Conservation (phyloP, 352 stramenopile species). For the Detonula confervacea region DNA sequence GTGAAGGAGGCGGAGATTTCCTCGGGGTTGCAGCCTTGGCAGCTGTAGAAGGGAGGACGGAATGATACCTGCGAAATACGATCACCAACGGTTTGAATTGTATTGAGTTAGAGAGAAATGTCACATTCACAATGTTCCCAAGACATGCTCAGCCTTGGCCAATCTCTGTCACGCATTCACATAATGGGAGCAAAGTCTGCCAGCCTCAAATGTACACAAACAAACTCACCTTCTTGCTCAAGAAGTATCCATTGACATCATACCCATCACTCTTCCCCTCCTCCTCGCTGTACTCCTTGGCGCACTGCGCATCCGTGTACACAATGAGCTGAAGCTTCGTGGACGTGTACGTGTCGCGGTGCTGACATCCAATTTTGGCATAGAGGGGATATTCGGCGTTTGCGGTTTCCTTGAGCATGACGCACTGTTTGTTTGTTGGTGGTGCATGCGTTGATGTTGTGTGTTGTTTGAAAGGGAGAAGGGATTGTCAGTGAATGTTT, state of each 20-base stretch:
- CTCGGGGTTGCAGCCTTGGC: constrained; percentile 59
- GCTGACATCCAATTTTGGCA: constrained; percentile 82
- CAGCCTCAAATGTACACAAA: too few relatives aligned
- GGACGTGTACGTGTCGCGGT: constrained; percentile 77
- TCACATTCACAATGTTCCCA: too few relatives aligned
- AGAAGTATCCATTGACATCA: constrained; percentile 64
- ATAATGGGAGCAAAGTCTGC: too few relatives aligned
- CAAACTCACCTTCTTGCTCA: constrained; percentile 63
- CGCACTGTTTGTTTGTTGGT: too few relatives aligned
- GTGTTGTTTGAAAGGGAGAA: too few relatives aligned
- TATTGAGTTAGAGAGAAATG: too few relatives aligned
- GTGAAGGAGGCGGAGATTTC: constrained; percentile 66
- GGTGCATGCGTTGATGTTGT: too few relatives aligned
- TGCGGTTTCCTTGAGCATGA: constrained; percentile 62
- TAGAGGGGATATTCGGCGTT: constrained; percentile 64
- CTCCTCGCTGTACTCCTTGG: constrained; percentile 40
- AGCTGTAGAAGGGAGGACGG: constrained; percentile 78
- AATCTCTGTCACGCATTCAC: too few relatives aligned
- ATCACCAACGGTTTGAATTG: too few relatives aligned
- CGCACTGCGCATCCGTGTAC: constrained; percentile 77
- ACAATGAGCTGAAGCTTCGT: constrained; percentile 78
- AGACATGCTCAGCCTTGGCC: too few relatives aligned
- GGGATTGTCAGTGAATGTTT: too few relatives aligned
- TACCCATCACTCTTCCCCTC: constrained; percentile 66
- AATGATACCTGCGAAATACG: too few relatives aligned